Conservation (phyloP, 2,329 filamentous ascomycete species). For the Macrophomina tecta region DNA sequence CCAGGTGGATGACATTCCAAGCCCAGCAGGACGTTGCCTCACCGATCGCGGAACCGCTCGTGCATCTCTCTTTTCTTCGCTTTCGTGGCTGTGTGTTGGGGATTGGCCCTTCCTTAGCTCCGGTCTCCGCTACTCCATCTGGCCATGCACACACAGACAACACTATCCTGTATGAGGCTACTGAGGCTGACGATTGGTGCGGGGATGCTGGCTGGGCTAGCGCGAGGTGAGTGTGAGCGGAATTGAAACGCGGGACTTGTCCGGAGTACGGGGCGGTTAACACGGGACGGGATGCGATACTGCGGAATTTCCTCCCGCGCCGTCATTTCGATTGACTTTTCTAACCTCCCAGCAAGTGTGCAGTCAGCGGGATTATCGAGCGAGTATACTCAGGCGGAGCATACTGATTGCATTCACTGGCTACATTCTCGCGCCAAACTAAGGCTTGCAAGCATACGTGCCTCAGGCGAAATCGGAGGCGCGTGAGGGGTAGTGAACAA, state of each 20-base stretch:
- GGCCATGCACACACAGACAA: neutral
- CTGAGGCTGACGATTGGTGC: conserved; percentile 25
- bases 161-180: conserved; percentile 8
- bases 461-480: neutral
- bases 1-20: neutral
- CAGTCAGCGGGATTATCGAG: too few species aligned
- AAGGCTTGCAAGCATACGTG: neutral
- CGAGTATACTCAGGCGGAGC: too few species aligned
- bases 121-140: neutral
- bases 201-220: neutral
- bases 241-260: conserved; percentile 18
- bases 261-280: neutral
- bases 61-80: neutral
- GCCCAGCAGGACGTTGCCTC: neutral
- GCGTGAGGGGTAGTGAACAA: neutral
- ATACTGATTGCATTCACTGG: too few species aligned
- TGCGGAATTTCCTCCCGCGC: neutral
- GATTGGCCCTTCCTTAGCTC: conserved; percentile 12
- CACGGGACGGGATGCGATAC: neutral
- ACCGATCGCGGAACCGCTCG: conserved; percentile 24
- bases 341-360: too few species aligned
- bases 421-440: neutral
- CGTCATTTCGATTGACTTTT: neutral
- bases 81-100: neutral
- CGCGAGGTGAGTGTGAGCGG: neutral